Conservation (phyloP, 2,329 filamentous ascomycete species). For the Akanthomyces uredinophilus region DNA sequence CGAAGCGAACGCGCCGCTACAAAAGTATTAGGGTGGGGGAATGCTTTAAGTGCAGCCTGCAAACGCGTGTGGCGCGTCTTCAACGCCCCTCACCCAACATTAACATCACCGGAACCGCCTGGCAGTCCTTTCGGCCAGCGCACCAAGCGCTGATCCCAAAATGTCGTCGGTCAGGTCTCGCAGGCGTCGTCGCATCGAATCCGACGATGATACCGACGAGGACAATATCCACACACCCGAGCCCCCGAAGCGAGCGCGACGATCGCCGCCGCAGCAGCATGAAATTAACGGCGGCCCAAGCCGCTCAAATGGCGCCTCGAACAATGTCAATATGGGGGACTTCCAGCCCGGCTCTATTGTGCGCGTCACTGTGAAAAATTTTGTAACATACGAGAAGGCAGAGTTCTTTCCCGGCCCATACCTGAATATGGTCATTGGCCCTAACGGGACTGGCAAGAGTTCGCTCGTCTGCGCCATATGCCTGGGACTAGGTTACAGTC, state of each 20-base stretch:
- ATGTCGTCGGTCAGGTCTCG: conserved; percentile 29
- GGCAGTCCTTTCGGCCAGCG: not conserved
- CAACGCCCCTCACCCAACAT: not conserved
- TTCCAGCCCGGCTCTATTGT: conserved; percentile 80
- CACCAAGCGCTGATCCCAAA: not conserved
- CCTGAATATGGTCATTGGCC: conserved; percentile 97
- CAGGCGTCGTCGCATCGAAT: conserved; percentile 40
- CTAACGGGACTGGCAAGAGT: conserved; percentile 98
- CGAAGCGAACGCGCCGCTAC: not conserved
- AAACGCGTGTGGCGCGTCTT: conserved; percentile 11
- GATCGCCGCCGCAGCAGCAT: conserved; percentile 17
- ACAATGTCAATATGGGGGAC: conserved; percentile 23
- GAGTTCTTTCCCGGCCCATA: conserved; percentile 89
- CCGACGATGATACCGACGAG: conserved; percentile 35
- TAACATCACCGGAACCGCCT: not conserved
- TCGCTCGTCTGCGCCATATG: conserved; percentile 96
- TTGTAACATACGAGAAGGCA: conserved; percentile 89
- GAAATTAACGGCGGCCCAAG: conserved; percentile 11
- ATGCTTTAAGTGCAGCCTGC: conserved; percentile 1
- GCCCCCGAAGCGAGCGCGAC: conserved; percentile 33
- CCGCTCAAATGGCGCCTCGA: conserved; percentile 14
- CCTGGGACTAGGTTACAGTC: conserved; percentile 78
- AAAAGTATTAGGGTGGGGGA: conserved; percentile 1
- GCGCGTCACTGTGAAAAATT: conserved; percentile 78
- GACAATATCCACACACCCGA: conserved; percentile 24